phyloP scores from a whole-genome alignment of 345 rosid species.

The Brassica incana region DNA sequence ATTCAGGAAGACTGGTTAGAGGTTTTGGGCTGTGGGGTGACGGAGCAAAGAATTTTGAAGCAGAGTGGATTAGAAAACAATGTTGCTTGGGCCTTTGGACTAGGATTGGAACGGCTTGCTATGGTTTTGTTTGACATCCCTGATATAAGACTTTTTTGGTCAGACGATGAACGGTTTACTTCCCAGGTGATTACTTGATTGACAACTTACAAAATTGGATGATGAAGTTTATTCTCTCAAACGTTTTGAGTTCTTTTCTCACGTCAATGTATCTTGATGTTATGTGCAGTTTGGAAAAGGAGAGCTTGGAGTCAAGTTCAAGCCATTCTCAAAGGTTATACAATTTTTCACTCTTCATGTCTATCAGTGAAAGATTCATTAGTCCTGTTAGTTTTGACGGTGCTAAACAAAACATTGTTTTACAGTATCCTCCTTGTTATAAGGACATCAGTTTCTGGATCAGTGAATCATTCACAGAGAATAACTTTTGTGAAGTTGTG shows the following conservation, averaged over 20 bases:
- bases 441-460: constrained; percentile 99
- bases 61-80: constrained; percentile 61
- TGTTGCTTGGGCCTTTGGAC: constrained; percentile 99
- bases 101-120: constrained; percentile 90
- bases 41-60: constrained; percentile 80
- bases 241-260: background rate
- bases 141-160: constrained; percentile 96
- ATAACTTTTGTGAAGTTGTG: constrained; percentile 86
- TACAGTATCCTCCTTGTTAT: constrained; percentile 94
- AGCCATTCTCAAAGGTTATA: constrained; percentile 85
- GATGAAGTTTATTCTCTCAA: background rate
- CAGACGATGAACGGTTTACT: constrained; percentile 74
- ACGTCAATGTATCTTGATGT: background rate
- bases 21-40: constrained; percentile 97
- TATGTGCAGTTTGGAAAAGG: constrained; percentile 66
- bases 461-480: constrained; percentile 86
- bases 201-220: constrained; percentile 12
- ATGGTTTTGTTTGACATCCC: constrained; percentile 98
- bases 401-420: constrained; percentile 13
- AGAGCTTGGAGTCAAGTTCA: constrained; percentile 83
- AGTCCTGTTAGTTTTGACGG: background rate
- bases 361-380: background rate
- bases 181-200: constrained; percentile 61
- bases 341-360: background rate
- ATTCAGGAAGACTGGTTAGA: constrained; percentile 91